Conservation (phyloP, 208 protist genomes). For the Acanthamoeba healyi region DNA sequence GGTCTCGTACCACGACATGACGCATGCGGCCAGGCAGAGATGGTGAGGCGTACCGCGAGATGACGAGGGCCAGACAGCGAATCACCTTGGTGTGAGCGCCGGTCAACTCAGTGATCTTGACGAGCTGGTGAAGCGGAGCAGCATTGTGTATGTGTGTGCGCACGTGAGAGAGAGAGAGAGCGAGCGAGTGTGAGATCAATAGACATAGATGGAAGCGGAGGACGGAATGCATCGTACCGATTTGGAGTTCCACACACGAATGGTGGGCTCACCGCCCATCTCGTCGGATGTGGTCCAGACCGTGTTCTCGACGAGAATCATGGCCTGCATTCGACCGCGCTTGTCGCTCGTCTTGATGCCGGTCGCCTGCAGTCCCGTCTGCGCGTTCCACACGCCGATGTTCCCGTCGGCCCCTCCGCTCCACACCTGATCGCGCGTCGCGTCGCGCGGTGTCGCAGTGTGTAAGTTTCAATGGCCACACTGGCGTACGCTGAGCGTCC, state of each 20-base stretch:
- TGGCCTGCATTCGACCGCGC: conserved; percentile 48
- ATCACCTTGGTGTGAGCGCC: conserved; percentile 57
- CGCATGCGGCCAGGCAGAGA: neutral
- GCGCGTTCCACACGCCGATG: conserved; percentile 53
- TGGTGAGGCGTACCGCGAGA: conserved; percentile 16
- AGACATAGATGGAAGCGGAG: too few relatives aligned
- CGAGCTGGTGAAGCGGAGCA: neutral
- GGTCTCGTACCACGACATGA: neutral
- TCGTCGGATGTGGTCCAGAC: conserved; percentile 50
- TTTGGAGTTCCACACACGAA: conserved; percentile 45
- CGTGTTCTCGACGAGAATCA: conserved; percentile 54
- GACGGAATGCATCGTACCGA: neutral
- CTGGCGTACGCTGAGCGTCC: too few relatives aligned
- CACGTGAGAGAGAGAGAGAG: neutral
- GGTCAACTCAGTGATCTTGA: conserved; percentile 29
- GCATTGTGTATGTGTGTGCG: neutral
- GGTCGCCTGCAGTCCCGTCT: conserved; percentile 31
- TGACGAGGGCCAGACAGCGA: conserved; percentile 32
- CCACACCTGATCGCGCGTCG: neutral
- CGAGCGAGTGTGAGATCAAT: too few relatives aligned
- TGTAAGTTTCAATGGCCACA: too few relatives aligned
- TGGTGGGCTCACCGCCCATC: conserved; percentile 49
- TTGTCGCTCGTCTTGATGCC: conserved; percentile 55
- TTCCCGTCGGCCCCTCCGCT: conserved; percentile 37
- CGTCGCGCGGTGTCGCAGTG: too few relatives aligned